Evolutionary conservation across 1,284 basidiomycete species (phyloP).

Genomic region (Trichosporon sp.): DNA sequence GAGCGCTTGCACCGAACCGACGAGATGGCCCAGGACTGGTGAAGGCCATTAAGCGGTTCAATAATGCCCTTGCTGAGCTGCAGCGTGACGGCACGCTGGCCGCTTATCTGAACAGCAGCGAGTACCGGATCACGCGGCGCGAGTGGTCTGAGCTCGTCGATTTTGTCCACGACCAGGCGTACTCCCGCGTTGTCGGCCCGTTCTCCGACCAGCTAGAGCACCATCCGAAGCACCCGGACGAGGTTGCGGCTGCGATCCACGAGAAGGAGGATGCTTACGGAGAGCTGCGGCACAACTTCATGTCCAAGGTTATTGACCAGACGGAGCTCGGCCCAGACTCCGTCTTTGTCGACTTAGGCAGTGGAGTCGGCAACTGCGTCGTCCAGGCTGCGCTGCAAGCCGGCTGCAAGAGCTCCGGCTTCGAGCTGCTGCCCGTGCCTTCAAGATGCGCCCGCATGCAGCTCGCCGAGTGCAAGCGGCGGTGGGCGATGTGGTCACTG

Average conservation of each 20-base stretch:
- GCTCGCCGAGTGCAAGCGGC: conserved; percentile 50
- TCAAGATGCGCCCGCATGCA: conserved; percentile 52
- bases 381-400: conserved; percentile 56
- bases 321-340: conserved; percentile 40
- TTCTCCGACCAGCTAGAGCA: conserved; percentile 50
- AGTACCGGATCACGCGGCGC: conserved; percentile 24
- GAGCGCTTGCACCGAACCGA: conserved; percentile 51
- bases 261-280: conserved; percentile 49
- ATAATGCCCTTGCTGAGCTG: conserved; percentile 49
- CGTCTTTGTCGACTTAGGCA: conserved; percentile 55
- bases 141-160: conserved; percentile 51
- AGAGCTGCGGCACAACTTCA: conserved; percentile 46
- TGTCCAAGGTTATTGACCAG: conserved; percentile 45
- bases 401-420: conserved; percentile 52
- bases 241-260: conserved; percentile 38
- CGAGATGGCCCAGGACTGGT: conserved; percentile 53
- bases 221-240: conserved; percentile 43
- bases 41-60: conserved; percentile 53
- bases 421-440: conserved; percentile 55
- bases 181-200: conserved; percentile 56
- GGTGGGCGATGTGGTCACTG: conserved; percentile 56
- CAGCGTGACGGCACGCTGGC: conserved; percentile 43
- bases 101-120: conserved; percentile 25
- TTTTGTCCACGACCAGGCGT: conserved; percentile 54
- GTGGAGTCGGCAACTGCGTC: conserved; percentile 57